phyloP scores from a whole-genome alignment of 108 stramenopile genomes.

The Cyclotella distinguenda region DNA sequence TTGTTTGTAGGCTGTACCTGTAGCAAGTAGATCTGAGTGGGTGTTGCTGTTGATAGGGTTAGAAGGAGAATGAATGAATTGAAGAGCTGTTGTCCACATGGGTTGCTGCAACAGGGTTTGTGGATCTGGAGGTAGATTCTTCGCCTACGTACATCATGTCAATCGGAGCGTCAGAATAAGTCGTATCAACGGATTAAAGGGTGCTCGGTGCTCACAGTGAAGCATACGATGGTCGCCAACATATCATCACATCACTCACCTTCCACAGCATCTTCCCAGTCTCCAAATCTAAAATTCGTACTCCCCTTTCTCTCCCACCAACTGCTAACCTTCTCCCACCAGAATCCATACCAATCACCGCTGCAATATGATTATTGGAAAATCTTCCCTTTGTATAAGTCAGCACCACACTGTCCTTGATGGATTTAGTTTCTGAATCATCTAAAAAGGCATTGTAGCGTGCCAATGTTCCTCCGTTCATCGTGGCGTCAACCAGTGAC shows the following conservation, averaged over 20 bases:
- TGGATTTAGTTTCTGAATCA: neutral
- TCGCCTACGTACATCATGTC: slow-evolving; percentile 41
- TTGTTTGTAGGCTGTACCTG: slow-evolving; percentile 81
- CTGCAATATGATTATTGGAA: slow-evolving; percentile 56
- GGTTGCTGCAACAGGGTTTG: slow-evolving; percentile 82
- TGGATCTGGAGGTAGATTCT: slow-evolving; percentile 84
- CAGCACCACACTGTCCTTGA: slow-evolving; percentile 10
- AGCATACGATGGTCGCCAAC: neutral
- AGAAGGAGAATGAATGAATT: slow-evolving; percentile 43
- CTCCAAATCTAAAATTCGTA: slow-evolving; percentile 60
- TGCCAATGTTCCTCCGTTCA: slow-evolving; percentile 26
- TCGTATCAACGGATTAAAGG: neutral
- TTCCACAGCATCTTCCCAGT: slow-evolving; percentile 68
- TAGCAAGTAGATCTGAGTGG: slow-evolving; percentile 51
- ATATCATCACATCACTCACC: slow-evolving; percentile 10
- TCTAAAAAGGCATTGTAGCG: slow-evolving; percentile 21
- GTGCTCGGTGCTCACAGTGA: neutral
- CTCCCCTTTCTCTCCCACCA: slow-evolving; percentile 78
- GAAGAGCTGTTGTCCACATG: slow-evolving; percentile 73
- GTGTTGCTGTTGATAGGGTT: slow-evolving; percentile 7
- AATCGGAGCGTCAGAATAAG: neutral
- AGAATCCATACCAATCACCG: slow-evolving; percentile 55
- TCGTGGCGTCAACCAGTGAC: slow-evolving; percentile 18
- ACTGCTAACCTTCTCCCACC: slow-evolving; percentile 49
- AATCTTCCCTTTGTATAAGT: slow-evolving; percentile 63